phyloP scores from a whole-genome alignment of 2,329 filamentous ascomycete species.

The Paraconiothyrium brasiliense region DNA sequence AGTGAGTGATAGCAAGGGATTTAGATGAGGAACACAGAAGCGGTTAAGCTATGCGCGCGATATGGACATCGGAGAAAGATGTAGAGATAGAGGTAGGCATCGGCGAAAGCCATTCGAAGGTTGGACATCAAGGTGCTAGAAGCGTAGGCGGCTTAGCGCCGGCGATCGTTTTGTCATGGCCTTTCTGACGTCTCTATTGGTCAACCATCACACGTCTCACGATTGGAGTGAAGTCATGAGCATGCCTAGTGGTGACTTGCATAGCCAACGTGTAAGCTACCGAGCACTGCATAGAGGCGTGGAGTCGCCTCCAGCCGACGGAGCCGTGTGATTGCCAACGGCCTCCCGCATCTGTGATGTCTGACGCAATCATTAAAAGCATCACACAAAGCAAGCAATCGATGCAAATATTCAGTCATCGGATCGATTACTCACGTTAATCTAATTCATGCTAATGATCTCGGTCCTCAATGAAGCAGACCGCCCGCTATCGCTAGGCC shows the following conservation, averaged over 20 bases:
- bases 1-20: neutral
- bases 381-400: neutral
- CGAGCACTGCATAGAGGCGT: neutral
- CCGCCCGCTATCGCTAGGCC: neutral
- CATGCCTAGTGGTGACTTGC: neutral
- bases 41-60: neutral
- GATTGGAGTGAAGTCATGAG: neutral
- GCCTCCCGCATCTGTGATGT: neutral
- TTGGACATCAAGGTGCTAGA: slow-evolving; percentile 15
- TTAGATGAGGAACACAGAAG: neutral
- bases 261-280: neutral
- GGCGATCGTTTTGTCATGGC: slow-evolving; percentile 10
- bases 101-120: neutral
- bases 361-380: neutral
- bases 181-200: neutral
- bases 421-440: neutral
- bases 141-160: slow-evolving; percentile 2
- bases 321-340: too few species aligned
- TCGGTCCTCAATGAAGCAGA: neutral
- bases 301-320: too few species aligned
- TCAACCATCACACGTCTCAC: too few species aligned
- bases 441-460: neutral
- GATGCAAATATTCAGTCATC: neutral
- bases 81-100: neutral
- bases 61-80: neutral